These are phyloP conservation scores for Saturnispora zaruensis DNA, from an alignment of 805 yeast species.

Conservation along the genomic window DNA sequence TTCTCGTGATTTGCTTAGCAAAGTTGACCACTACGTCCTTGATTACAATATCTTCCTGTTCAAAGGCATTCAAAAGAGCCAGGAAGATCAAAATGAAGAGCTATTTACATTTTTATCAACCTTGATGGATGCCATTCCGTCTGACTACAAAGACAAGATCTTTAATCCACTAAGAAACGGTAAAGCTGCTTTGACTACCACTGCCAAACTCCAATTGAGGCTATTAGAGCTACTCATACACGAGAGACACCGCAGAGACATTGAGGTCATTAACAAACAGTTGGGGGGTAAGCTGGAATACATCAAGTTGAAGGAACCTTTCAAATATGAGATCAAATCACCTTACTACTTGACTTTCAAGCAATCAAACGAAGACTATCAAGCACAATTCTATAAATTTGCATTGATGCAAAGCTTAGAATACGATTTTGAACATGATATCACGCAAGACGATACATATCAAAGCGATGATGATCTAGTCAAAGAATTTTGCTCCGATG, in stretches of 20 bases:
- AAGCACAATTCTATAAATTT: slow-evolving; percentile 25
- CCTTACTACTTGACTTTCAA: slow-evolving; percentile 22
- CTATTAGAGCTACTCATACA: slow-evolving; percentile 26
- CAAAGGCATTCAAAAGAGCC: slow-evolving; percentile 24
- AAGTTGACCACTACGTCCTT: slow-evolving; percentile 30
- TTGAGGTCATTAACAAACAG: slow-evolving; percentile 21
- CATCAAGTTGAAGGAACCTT: slow-evolving; percentile 23
- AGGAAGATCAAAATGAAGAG: slow-evolving; percentile 17
- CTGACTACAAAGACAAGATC: slow-evolving; percentile 19
- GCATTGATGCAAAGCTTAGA: slow-evolving; percentile 31
- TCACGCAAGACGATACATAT: slow-evolving; percentile 22
- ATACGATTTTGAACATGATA: slow-evolving; percentile 27
- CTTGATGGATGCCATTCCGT: slow-evolving; percentile 17
- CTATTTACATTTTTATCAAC: slow-evolving; percentile 19
- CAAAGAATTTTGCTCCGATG: slow-evolving; percentile 24
- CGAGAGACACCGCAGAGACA: slow-evolving; percentile 31
- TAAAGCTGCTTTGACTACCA: slow-evolving; percentile 22
- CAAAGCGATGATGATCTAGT: slow-evolving; percentile 24
- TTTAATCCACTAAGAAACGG: slow-evolving; percentile 18
- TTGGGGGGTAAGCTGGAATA: slow-evolving; percentile 18
- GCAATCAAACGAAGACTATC: slow-evolving; percentile 16
- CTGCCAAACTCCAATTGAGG: slow-evolving; percentile 28
- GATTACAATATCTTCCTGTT: slow-evolving; percentile 32
- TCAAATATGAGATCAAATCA: slow-evolving; percentile 29
- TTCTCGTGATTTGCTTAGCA: slow-evolving; percentile 14